Evolutionary conservation across 306 rosid species (phyloP).

Genomic region (Abrus pulchellus): DNA sequence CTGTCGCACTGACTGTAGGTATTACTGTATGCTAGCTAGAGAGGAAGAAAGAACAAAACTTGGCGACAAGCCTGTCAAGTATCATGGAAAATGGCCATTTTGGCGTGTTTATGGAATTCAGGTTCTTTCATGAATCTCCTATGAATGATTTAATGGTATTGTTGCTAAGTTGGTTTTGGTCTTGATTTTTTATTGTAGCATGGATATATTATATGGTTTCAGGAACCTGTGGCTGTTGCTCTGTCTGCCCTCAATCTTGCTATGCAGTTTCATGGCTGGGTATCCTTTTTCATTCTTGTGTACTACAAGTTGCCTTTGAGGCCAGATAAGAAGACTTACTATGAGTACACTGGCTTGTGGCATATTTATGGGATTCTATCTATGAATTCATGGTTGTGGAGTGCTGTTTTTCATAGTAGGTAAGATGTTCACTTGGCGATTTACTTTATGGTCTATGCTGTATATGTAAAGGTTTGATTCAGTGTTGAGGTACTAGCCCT

Average conservation of each 20-base stretch:
- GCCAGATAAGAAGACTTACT: slow-evolving; percentile 75
- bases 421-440: slow-evolving; percentile 53
- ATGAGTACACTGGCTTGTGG: slow-evolving; percentile 92
- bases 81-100: slow-evolving; percentile 97
- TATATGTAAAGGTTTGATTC: background rate
- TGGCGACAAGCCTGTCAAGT: slow-evolving; percentile 82
- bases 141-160: slow-evolving; percentile 33
- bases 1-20: slow-evolving; percentile 88
- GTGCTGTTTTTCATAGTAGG: slow-evolving; percentile 93
- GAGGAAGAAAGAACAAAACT: slow-evolving; percentile 86
- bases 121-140: slow-evolving; percentile 59
- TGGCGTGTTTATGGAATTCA: slow-evolving; percentile 90
- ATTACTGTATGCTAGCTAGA: slow-evolving; percentile 89
- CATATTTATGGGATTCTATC: slow-evolving; percentile 86
- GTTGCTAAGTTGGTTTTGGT: slow-evolving; percentile 30
- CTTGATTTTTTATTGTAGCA: slow-evolving; percentile 42
- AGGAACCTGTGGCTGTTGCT: slow-evolving; percentile 98
- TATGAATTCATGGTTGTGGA: slow-evolving; percentile 96
- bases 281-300: slow-evolving; percentile 90
- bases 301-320: slow-evolving; percentile 86
- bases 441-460: slow-evolving; percentile 9
- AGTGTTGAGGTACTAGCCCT: slow-evolving; percentile 24
- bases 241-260: slow-evolving; percentile 93
- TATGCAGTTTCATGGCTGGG: slow-evolving; percentile 98
- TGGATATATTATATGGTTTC: slow-evolving; percentile 45